These are phyloP conservation scores for Rhizoclosmatium sp. DNA, from an alignment of 192 early-diverging fungal species.

Conservation along the genomic window DNA sequence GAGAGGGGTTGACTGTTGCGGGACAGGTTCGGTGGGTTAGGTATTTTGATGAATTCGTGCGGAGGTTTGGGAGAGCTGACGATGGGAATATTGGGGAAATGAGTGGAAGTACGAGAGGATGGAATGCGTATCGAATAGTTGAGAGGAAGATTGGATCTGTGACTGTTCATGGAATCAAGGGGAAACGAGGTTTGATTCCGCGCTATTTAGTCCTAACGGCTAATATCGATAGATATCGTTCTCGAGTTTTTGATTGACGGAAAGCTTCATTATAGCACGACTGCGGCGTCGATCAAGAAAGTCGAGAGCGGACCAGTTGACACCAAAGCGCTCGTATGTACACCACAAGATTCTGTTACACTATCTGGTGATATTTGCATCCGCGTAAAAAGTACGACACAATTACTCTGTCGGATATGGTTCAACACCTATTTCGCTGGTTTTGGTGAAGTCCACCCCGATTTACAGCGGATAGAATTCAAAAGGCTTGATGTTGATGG, in stretches of 20 bases:
- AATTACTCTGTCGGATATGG: neutral
- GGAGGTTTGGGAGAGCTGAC: neutral
- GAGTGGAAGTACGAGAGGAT: too few relatives aligned
- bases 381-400: neutral
- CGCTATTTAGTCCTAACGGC: too few relatives aligned
- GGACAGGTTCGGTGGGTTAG: conserved; percentile 63
- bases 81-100: neutral
- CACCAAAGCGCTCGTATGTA: too few relatives aligned
- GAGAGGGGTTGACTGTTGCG: conserved; percentile 67
- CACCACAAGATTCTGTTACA: neutral
- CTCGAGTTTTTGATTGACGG: too few relatives aligned
- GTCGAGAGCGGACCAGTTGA: too few relatives aligned
- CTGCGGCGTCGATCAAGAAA: too few relatives aligned
- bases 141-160: too few relatives aligned
- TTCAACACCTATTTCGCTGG: conserved; percentile 7
- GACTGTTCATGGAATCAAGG: too few relatives aligned
- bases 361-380: neutral
- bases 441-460: neutral
- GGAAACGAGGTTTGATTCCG: too few relatives aligned
- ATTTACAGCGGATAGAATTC: neutral
- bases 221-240: too few relatives aligned
- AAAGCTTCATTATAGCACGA: too few relatives aligned
- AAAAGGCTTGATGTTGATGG: neutral
- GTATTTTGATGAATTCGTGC: conserved; percentile 55
- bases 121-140: too few relatives aligned